phyloP scores from a whole-genome alignment of 495 filamentous ascomycete species.

The Amphirosellinia nigrospora region DNA sequence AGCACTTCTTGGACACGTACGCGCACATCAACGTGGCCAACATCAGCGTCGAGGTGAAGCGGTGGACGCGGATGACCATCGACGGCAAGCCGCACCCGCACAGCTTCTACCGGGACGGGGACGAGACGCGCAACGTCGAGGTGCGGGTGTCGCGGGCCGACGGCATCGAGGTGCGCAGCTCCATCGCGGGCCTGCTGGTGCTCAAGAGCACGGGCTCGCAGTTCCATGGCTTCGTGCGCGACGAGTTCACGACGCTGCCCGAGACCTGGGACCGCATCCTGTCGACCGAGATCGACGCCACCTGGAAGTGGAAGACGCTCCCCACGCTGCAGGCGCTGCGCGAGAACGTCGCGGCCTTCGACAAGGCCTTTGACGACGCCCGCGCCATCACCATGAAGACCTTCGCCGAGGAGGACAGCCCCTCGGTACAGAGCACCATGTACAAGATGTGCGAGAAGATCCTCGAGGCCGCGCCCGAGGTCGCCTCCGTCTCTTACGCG shows the following conservation, averaged over 20 bases:
- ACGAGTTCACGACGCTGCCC: constrained; percentile 88
- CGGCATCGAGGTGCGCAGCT: constrained; percentile 74
- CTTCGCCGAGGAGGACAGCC: constrained; percentile 89
- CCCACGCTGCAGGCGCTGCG: constrained; percentile 69
- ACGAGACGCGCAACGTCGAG: constrained; percentile 82
- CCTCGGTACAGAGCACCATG: constrained; percentile 96
- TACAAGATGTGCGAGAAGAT: constrained; percentile 97
- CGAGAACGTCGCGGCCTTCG: constrained; percentile 68
- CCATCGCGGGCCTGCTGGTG: constrained; percentile 78
- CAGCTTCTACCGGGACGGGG: constrained; percentile 88
- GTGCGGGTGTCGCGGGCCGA: constrained; percentile 56
- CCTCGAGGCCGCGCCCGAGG: constrained; percentile 71
- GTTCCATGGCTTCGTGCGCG: constrained; percentile 91
- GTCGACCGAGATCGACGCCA: constrained; percentile 86
- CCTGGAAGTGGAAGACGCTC: constrained; percentile 84
- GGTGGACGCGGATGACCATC: constrained; percentile 88
- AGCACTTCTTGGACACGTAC: constrained; percentile 89
- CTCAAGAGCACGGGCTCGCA: constrained; percentile 97
- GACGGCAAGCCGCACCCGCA: constrained; percentile 95
- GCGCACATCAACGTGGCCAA: constrained; percentile 83
- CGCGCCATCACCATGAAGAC: constrained; percentile 84
- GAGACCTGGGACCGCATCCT: constrained; percentile 96
- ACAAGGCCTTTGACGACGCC: constrained; percentile 76
- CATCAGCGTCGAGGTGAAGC: constrained; percentile 80
- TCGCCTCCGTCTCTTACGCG: constrained; percentile 77